phyloP scores from a whole-genome alignment of 176 grass and related monocot genomes.

The Cenchrus fungigraminus region DNA sequence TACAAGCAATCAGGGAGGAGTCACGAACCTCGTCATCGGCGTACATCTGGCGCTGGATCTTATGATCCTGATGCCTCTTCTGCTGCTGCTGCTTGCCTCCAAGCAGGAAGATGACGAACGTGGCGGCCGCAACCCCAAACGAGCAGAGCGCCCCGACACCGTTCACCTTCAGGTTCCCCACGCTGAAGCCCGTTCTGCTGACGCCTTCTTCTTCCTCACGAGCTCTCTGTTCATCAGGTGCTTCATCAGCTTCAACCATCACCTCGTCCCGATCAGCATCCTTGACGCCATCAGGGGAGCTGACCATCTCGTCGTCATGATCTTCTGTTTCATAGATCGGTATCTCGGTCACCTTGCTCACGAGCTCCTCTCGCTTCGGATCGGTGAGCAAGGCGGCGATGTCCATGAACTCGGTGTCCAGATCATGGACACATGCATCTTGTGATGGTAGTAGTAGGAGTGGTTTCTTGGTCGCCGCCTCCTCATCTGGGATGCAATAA shows the following conservation, averaged over 20 bases:
- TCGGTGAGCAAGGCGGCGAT: conserved; percentile 38
- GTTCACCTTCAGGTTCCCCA: conserved; percentile 53
- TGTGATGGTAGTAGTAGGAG: not conserved
- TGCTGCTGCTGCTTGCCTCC: conserved; percentile 47
- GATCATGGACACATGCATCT: not conserved
- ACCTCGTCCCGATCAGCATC: conserved; percentile 26
- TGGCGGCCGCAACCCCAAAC: conserved; percentile 73
- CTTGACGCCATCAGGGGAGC: not conserved
- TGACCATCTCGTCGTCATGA: conserved; percentile 23
- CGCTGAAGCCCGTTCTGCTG: conserved; percentile 32
- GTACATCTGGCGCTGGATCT: conserved; percentile 67
- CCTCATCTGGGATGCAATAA: conserved; percentile 20
- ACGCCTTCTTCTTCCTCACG: conserved; percentile 9
- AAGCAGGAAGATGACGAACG: conserved; percentile 68
- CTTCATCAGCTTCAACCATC: conserved; percentile 26
- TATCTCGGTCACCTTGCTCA: not conserved
- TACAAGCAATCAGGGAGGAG: not conserved
- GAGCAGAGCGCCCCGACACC: conserved; percentile 86
- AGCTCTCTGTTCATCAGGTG: conserved; percentile 23
- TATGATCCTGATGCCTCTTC: conserved; percentile 41
- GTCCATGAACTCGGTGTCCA: conserved; percentile 43
- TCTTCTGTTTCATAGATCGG: conserved; percentile 23
- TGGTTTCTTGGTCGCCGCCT: not conserved
- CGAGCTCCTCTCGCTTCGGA: not conserved
- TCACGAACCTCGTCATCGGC: conserved; percentile 61